phyloP scores from a whole-genome alignment of 2,329 filamentous ascomycete genomes.

The Aspergillus jensenii region DNA sequence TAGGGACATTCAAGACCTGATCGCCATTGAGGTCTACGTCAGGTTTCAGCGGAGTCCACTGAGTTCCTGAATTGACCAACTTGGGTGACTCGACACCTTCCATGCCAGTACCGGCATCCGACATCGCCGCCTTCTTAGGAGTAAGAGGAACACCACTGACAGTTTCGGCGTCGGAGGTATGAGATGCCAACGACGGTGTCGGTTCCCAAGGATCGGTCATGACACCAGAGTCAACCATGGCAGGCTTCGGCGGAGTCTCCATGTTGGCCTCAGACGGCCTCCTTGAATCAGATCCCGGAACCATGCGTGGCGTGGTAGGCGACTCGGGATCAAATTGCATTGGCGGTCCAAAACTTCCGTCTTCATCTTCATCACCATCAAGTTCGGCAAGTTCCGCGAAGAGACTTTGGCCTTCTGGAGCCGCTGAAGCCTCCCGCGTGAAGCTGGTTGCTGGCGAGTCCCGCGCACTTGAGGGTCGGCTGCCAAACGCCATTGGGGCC shows the following conservation, averaged over 20 bases:
- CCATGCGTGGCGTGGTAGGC: slow-evolving; percentile 42
- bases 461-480: slow-evolving; percentile 42
- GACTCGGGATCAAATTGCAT: slow-evolving; percentile 37
- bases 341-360: slow-evolving; percentile 55
- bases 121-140: slow-evolving; percentile 16
- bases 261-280: slow-evolving; percentile 32
- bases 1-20: slow-evolving; percentile 31
- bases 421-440: slow-evolving; percentile 43
- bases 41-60: slow-evolving; percentile 41
- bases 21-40: slow-evolving; percentile 24
- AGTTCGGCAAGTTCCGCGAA: slow-evolving; percentile 88
- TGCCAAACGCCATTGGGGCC: slow-evolving; percentile 40
- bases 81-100: slow-evolving; percentile 22
- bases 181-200: slow-evolving; percentile 20
- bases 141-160: slow-evolving; percentile 21
- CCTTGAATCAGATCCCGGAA: slow-evolving; percentile 28
- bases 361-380: slow-evolving; percentile 67
- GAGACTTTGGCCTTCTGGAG: slow-evolving; percentile 70
- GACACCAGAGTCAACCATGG: slow-evolving; percentile 60
- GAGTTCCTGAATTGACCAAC: slow-evolving; percentile 42
- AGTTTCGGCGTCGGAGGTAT: slow-evolving; percentile 22
- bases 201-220: slow-evolving; percentile 63
- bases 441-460: slow-evolving; percentile 57
- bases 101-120: slow-evolving; percentile 18
- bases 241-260: slow-evolving; percentile 23